Evolutionary conservation across 1,284 basidiomycete species (phyloP), one percentile per base, ranked within the genome.

Genomic region (Moesziomyces sp.): DNA sequence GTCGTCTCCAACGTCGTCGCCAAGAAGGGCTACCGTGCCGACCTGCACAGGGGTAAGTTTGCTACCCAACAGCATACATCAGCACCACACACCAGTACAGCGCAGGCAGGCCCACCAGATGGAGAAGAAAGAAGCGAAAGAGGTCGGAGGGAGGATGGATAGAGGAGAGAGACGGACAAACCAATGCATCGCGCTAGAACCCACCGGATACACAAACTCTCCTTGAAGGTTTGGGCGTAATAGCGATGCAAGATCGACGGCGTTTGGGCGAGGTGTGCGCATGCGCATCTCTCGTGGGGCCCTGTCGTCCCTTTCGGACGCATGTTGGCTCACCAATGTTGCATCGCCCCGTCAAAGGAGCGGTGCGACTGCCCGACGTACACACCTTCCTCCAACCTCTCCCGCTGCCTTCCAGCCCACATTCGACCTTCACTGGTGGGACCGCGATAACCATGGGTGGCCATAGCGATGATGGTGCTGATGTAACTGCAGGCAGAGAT

Each of bases 141-240:
- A n/a, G 38, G 40, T 18, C 14, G 9, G 24, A 10, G 7, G 44
- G 42, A 42, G 11, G 21, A 8, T 3, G 3, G 14, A 28, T 14
- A 21, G 16, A 45, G 28, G 45, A 24, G 48, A 28, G 24, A 45
- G 34, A 24, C 23, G 53, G 53, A 54, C 18, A 14, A 19, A 45
- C 51, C 49, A 30, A 52, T 62, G 80, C 82, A 83, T 76, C 52
- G 64, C 78, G 79, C 82, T 83, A 83, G 82, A 83, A 83, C 82
- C 82, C 80, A 68, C 82, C 81, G 76, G 79, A 80, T 62, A 52
- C 49, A 44, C 46, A n/a, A 43, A 46, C n/a, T 44, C 24, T 46
- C 61, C 51, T 72, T 80, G 82, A 83, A 64, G 80, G 80, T 73
- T 58, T 58, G 82, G 82, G 82, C 77, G 82, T 83, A 83, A 74